Evolutionary conservation across 805 yeast species (phyloP).

Genomic region (Nakazawaea pomicola): DNA sequence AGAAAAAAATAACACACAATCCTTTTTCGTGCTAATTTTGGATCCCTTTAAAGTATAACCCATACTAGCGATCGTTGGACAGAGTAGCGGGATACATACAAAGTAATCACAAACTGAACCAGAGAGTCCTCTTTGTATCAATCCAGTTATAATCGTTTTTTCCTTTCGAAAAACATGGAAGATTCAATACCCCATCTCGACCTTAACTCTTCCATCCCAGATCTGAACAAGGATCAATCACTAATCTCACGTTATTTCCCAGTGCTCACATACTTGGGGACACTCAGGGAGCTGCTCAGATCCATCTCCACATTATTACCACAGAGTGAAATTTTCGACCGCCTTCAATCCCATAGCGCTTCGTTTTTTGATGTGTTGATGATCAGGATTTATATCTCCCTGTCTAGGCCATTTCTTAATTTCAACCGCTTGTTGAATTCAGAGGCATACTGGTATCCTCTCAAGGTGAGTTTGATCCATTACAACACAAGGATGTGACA

Average conservation of each 20-base stretch:
- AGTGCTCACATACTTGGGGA: neutral
- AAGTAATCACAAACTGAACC: no score
- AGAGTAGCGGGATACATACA: no score
- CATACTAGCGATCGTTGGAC: no score
- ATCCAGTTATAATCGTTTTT: neutral
- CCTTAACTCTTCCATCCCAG: neutral
- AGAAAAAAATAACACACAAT: neutral
- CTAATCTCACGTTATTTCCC: neutral
- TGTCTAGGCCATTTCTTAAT: conserved; percentile 8
- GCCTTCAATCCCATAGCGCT: neutral
- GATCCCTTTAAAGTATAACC: neutral
- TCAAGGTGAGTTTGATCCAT: conserved; percentile 4
- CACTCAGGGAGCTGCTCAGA: neutral
- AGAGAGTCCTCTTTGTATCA: no score
- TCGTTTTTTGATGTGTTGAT: neutral
- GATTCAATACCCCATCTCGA: neutral
- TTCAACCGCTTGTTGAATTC: conserved; percentile 8
- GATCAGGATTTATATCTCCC: conserved; percentile 5
- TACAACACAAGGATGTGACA: neutral
- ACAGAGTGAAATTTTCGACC: neutral
- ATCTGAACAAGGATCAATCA: neutral
- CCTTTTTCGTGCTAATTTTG: no score
- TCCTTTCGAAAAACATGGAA: neutral
- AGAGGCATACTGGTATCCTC: conserved; percentile 7
- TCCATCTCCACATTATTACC: neutral